phyloP scores from a whole-genome alignment of 768 basidiomycete genomes.

The Porphyrellus cyaneotinctus region DNA sequence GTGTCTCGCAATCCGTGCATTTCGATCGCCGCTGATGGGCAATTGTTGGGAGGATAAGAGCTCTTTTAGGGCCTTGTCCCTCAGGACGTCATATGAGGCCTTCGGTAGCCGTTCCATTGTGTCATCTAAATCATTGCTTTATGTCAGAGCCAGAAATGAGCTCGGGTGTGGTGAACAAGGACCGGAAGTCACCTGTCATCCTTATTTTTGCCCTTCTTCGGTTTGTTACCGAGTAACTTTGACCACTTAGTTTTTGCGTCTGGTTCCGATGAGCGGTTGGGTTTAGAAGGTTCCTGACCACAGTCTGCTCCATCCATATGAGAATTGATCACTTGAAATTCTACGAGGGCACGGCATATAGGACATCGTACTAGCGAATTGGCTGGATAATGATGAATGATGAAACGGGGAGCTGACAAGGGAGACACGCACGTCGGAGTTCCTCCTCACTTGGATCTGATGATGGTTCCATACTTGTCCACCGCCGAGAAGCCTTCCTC shows the following conservation, averaged over 20 bases:
- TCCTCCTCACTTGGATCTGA: constrained; percentile 33
- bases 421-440: constrained; percentile 17
- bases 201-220: constrained; percentile 43
- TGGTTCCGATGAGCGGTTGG: constrained; percentile 23
- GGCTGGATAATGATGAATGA: constrained; percentile 24
- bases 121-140: constrained; percentile 31
- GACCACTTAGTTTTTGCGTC: constrained; percentile 39
- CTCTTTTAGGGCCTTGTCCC: constrained; percentile 56
- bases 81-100: constrained; percentile 59
- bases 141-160: constrained; percentile 20
- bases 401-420: not conserved
- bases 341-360: constrained; percentile 48
- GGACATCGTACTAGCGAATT: constrained; percentile 52
- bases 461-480: constrained; percentile 20
- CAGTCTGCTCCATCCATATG: constrained; percentile 64
- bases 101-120: constrained; percentile 52
- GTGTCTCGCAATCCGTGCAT: constrained; percentile 52
- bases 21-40: constrained; percentile 48
- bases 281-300: constrained; percentile 23
- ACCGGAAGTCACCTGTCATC: constrained; percentile 22
- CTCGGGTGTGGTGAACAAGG: not conserved
- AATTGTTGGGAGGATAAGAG: constrained; percentile 51
- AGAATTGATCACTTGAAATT: constrained; percentile 47
- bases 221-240: constrained; percentile 32
- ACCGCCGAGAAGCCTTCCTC: constrained; percentile 16